Evolutionary conservation across 176 grass and related monocot species (phyloP).

Genomic region (Raddia guianensis): DNA sequence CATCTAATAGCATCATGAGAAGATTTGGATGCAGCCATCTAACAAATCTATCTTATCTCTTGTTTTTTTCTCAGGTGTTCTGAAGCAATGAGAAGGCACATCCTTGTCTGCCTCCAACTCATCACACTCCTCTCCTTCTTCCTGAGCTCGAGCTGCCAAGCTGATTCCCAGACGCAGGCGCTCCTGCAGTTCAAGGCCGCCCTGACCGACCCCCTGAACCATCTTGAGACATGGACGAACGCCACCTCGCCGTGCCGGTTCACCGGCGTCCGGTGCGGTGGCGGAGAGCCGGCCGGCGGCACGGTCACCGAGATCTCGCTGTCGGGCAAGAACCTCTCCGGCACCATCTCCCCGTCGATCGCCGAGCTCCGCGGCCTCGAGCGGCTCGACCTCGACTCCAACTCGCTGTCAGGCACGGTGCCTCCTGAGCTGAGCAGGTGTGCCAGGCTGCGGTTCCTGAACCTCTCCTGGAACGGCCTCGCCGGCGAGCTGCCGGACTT

Average conservation of each 20-base stretch:
- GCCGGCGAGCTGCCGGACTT: slow-evolving; percentile 63
- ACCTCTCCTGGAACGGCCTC: slow-evolving; percentile 62
- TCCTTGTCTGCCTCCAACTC: slow-evolving; percentile 46
- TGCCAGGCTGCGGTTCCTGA: slow-evolving; percentile 57
- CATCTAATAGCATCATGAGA: background rate
- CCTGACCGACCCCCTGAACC: slow-evolving; percentile 62
- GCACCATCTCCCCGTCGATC: slow-evolving; percentile 64
- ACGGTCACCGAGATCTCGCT: slow-evolving; percentile 58
- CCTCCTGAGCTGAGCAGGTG: slow-evolving; percentile 54
- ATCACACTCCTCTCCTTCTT: slow-evolving; percentile 45
- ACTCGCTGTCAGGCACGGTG: slow-evolving; percentile 51
- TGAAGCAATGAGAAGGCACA: slow-evolving; percentile 42
- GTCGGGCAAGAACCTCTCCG: slow-evolving; percentile 66
- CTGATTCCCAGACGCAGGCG: slow-evolving; percentile 43
- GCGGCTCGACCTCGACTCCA: slow-evolving; percentile 61
- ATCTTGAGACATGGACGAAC: slow-evolving; percentile 68
- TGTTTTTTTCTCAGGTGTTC: slow-evolving; percentile 32
- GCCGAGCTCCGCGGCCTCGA: slow-evolving; percentile 21
- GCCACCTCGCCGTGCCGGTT: slow-evolving; percentile 57
- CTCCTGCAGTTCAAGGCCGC: slow-evolving; percentile 74
- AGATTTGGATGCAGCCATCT: background rate
- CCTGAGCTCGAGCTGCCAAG: slow-evolving; percentile 44
- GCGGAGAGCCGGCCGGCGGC: background rate
- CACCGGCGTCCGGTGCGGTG: slow-evolving; percentile 58
- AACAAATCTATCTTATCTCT: background rate